Evolutionary conservation across 1,284 basidiomycete genomes (phyloP).

Genomic region (Sutorius eximius): DNA sequence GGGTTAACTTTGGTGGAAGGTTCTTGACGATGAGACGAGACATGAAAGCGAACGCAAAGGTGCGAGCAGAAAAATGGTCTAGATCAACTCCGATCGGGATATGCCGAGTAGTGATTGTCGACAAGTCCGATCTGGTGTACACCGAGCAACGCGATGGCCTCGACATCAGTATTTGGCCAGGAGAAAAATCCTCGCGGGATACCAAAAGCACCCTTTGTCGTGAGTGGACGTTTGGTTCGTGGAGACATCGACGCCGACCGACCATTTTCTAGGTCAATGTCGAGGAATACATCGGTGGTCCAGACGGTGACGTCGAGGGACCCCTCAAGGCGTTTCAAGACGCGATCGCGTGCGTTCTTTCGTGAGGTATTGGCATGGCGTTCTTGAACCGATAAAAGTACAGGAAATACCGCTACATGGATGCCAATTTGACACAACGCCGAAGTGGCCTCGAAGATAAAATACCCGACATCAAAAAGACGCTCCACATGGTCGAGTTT

Average conservation of each 20-base stretch:
- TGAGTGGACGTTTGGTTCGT: constrained; percentile 43
- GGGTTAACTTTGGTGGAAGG: constrained; percentile 74
- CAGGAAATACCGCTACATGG: constrained; percentile 99
- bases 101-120: constrained; percentile 14
- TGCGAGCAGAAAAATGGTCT: not conserved
- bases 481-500: constrained; percentile 86
- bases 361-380: constrained; percentile 17
- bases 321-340: constrained; percentile 87
- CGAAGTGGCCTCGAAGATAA: constrained; percentile 85
- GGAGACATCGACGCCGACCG: constrained; percentile 3
- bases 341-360: constrained; percentile 76
- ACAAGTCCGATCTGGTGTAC: not conserved
- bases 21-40: constrained; percentile 93
- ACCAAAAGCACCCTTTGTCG: constrained; percentile 93
- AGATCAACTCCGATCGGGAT: constrained; percentile 29
- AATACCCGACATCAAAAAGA: constrained; percentile 96
- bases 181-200: constrained; percentile 89
- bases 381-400: constrained; percentile 32
- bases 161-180: constrained; percentile 45
- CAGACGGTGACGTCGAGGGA: constrained; percentile 77
- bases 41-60: constrained; percentile 43
- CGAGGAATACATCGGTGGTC: constrained; percentile 81
- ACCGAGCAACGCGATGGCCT: constrained; percentile 34
- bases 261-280: constrained; percentile 66
- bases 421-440: constrained; percentile 80